Evolutionary conservation across 768 basidiomycete species (phyloP), one percentile per base, ranked within the genome.

Genomic region (Suillus lakei): DNA sequence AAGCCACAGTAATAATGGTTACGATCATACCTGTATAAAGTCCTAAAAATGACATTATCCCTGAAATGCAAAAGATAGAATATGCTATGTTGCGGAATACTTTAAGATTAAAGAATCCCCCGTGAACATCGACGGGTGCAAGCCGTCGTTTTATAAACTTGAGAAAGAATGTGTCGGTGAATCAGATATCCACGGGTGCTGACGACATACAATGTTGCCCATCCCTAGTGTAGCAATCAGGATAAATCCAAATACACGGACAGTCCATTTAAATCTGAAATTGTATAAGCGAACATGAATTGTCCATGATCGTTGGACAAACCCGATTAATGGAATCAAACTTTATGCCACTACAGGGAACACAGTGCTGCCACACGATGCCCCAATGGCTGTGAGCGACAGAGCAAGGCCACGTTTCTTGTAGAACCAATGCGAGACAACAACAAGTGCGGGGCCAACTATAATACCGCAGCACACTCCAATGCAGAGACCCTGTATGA

Each of bases 361-460:
- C 1, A 91, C 60, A 0, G 87, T 87, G 10, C 92, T 91, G 4
- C 92, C 92, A 1, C 91, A 60, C 0, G 89, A 89, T 0, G 88
- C 86, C 0, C 92, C 91, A 13, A 87, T 78, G 0, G 92, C 88
- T 12, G 84, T 79, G 23, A 90, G 66, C 3, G 91, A 90, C 74
- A 91, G 73, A 0, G 86, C 90, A 7, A 86, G 64, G 0, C 85
- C 84, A 44, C 86, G 79, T 36, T 77, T 81, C 64, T 79, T 84
- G 15, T 23, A 85, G 79, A 92, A 93, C 91, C 91, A 93, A 72
- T 93, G 91, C 1, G 88, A 84, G 2, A 90, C 73, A 32, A 89
- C 79, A 0, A 86, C 84, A 9, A 86, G 76, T 2, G 86, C 83
- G 0, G 88, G 87, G 4, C 88, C 86, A 59, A 89, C 91, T 13